Conservation (phyloP, 2,329 filamentous ascomycete genomes). For the Diaporthe nobilis region DNA sequence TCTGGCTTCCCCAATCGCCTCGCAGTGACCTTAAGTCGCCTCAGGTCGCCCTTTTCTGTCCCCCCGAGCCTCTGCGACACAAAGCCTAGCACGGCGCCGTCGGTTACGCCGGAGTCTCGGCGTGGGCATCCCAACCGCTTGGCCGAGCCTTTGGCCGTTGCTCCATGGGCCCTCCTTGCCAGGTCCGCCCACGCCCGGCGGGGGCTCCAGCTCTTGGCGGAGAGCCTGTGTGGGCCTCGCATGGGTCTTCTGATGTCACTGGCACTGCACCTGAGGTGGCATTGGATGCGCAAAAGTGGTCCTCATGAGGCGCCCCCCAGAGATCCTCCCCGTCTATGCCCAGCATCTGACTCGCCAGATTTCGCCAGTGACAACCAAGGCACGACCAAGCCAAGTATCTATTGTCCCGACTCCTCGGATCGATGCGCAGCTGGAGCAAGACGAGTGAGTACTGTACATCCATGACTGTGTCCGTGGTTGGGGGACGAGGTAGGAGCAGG, state of each 20-base stretch:
- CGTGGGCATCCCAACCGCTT: constrained; percentile 26
- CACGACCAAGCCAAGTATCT: background rate
- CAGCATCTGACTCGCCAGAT: constrained; percentile 25
- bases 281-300: constrained; percentile 18
- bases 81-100: constrained; percentile 18
- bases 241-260: constrained; percentile 25
- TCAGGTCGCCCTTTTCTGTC: background rate
- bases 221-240: constrained; percentile 15
- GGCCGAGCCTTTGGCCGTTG: constrained; percentile 14
- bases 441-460: background rate
- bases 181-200: background rate
- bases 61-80: background rate
- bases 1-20: constrained; percentile 19
- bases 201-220: constrained; percentile 28
- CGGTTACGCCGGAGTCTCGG: constrained; percentile 29
- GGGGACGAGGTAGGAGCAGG: background rate
- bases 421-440: background rate
- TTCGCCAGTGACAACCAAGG: background rate
- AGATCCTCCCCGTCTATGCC: constrained; percentile 7
- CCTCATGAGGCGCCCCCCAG: constrained; percentile 6
- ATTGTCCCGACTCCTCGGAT: constrained; percentile 16
- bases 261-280: constrained; percentile 17
- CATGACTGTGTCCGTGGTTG: background rate
- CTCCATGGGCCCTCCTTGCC: constrained; percentile 29
- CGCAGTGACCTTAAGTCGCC: background rate